Conservation (phyloP, 495 filamentous ascomycete species). For the Thermochaetoides thermophila region DNA sequence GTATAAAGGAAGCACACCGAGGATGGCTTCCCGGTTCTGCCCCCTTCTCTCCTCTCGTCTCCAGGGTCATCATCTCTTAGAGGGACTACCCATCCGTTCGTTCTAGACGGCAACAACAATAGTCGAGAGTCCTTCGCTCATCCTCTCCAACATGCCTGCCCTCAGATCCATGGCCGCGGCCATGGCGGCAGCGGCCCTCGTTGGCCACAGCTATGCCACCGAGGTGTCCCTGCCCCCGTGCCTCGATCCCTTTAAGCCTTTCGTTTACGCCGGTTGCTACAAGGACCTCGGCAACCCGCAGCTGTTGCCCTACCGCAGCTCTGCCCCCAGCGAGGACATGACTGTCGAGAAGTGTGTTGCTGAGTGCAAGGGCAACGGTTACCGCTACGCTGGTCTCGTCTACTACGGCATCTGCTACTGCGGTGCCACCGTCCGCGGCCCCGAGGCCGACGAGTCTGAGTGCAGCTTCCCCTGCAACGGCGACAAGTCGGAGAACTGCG, state of each 20-base stretch:
- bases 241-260: slow-evolving; percentile 29
- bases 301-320: slow-evolving; percentile 27
- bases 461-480: slow-evolving; percentile 36
- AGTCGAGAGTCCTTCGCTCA: no score
- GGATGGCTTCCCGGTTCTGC: no score
- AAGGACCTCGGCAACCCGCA: slow-evolving; percentile 19
- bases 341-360: slow-evolving; percentile 37
- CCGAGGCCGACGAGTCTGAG: slow-evolving; percentile 16
- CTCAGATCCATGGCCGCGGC: slow-evolving; percentile 13
- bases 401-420: slow-evolving; percentile 43
- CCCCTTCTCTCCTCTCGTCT: background rate
- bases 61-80: slow-evolving; percentile 3
- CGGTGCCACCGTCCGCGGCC: slow-evolving; percentile 29
- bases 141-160: slow-evolving; percentile 10
- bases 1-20: no score
- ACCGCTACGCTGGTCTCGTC: slow-evolving; percentile 39
- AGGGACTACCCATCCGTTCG: slow-evolving; percentile 1
- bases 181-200: slow-evolving; percentile 19
- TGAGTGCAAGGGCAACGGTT: slow-evolving; percentile 41
- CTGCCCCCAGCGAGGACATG: slow-evolving; percentile 24
- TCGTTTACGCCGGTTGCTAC: slow-evolving; percentile 39
- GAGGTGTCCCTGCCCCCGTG: slow-evolving; percentile 26
- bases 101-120: no score
- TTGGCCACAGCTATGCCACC: slow-evolving; percentile 19
- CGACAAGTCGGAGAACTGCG: slow-evolving; percentile 30